phyloP scores from a whole-genome alignment of 345 rosid species.

The Psidium friedrichsthalianum region DNA sequence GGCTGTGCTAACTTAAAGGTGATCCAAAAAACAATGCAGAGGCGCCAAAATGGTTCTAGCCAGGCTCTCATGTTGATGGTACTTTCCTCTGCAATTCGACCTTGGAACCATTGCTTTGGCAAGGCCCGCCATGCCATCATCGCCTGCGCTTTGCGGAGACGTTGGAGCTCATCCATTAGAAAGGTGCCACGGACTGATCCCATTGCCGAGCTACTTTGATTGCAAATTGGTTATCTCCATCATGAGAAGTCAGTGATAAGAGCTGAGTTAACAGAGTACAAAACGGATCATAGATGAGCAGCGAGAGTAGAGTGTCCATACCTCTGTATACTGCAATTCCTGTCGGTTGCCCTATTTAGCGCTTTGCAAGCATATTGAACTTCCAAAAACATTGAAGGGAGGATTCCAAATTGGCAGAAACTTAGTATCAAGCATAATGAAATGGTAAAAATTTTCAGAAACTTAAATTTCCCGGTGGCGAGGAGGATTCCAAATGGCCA shows the following conservation, averaged over 20 bases:
- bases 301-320: neutral
- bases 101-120: neutral
- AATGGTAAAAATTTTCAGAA: neutral
- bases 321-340: constrained; percentile 23
- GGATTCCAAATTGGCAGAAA: no score
- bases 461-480: neutral
- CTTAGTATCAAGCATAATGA: neutral
- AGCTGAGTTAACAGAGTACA: neutral
- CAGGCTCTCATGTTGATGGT: neutral
- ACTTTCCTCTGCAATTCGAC: neutral
- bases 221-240: neutral
- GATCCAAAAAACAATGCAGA: neutral
- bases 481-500: neutral
- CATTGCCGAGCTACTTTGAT: constrained; percentile 18
- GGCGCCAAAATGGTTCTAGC: neutral
- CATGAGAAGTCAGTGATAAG: neutral
- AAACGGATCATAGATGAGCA: neutral
- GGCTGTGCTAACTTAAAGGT: neutral
- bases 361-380: constrained; percentile 25
- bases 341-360: constrained; percentile 17
- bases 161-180: constrained; percentile 23
- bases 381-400: neutral
- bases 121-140: neutral
- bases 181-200: constrained; percentile 36
- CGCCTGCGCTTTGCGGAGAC: neutral